phyloP scores from a whole-genome alignment of 805 yeast species.

The Saturnispora sanitii region DNA sequence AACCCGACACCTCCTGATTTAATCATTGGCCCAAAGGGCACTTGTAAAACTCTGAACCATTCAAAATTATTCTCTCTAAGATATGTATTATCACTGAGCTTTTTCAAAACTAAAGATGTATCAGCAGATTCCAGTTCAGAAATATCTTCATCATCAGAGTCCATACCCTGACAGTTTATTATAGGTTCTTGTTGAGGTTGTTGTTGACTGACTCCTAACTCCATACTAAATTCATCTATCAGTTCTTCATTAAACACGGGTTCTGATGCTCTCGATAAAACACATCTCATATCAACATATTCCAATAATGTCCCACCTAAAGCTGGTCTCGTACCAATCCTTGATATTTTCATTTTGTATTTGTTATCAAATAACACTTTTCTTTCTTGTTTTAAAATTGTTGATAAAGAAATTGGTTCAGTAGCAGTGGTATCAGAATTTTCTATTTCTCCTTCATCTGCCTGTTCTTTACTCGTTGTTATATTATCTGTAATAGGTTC shows the following conservation, averaged over 20 bases:
- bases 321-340: constrained; percentile 36
- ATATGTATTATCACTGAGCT: constrained; percentile 23
- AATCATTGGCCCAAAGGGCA: constrained; percentile 24
- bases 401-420: constrained; percentile 12
- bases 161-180: no score
- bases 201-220: constrained; percentile 26
- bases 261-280: constrained; percentile 33
- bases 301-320: constrained; percentile 49
- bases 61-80: constrained; percentile 26
- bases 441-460: constrained; percentile 15
- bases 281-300: constrained; percentile 39
- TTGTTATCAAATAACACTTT: constrained; percentile 24
- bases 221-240: constrained; percentile 28
- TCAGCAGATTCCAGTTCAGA: not conserved
- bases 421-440: constrained; percentile 2
- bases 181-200: constrained; percentile 9
- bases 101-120: constrained; percentile 17
- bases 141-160: constrained; percentile 1
- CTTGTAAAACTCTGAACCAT: constrained; percentile 21
- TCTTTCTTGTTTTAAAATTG: constrained; percentile 20
- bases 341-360: constrained; percentile 25
- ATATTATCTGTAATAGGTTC: no score
- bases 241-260: constrained; percentile 29
- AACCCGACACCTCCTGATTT: constrained; percentile 15
- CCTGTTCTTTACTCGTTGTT: constrained; percentile 4